These are phyloP conservation scores for Dioscorea zingiberensis DNA, from an alignment of 106 monocot genomes.

Conservation along the genomic window DNA sequence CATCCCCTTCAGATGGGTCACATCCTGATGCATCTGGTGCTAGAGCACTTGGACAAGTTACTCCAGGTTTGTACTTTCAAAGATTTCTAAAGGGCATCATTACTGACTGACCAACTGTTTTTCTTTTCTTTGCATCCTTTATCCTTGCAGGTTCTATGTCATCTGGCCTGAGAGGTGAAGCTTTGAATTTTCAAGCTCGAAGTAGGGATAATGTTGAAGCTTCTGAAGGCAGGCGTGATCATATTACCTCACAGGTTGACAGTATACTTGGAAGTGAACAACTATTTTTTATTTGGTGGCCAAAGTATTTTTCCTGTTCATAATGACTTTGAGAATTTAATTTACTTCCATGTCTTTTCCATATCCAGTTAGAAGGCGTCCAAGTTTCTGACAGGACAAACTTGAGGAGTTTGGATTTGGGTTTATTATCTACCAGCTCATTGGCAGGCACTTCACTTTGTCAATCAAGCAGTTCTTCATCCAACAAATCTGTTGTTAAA, in stretches of 20 bases:
- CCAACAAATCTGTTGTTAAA: conserved; percentile 8
- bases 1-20: conserved; percentile 7
- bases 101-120: neutral
- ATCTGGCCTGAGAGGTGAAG: neutral
- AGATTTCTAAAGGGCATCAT: neutral
- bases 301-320: neutral
- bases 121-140: neutral
- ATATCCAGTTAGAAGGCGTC: conserved; percentile 11
- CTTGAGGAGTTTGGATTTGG: neutral
- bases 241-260: neutral
- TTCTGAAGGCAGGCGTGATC: neutral
- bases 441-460: neutral
- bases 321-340: neutral
- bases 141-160: conserved; percentile 1
- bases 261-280: conserved; percentile 4
- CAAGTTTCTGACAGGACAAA: neutral
- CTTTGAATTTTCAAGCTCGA: neutral
- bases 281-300: neutral
- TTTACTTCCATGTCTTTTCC: conserved; percentile 4
- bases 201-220: neutral
- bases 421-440: conserved; percentile 11
- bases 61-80: neutral
- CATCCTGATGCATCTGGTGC: no score
- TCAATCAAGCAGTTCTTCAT: neutral
- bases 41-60: neutral